These are phyloP conservation scores for Microdochium bolleyi DNA, from an alignment of 2,329 filamentous ascomycete species.

Conservation along the genomic window DNA sequence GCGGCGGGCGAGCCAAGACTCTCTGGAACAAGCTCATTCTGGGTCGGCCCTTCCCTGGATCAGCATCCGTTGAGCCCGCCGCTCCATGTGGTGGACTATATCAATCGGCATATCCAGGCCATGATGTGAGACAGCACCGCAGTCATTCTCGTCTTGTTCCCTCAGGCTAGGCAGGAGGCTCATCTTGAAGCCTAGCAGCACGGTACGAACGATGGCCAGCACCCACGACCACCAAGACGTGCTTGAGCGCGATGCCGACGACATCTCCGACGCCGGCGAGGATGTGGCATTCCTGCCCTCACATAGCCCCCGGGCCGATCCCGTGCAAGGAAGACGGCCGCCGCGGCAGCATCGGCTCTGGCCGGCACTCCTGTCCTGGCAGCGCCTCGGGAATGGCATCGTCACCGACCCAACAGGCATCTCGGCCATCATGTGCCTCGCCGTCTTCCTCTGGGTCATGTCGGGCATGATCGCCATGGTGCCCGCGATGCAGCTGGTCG, in stretches of 20 bases:
- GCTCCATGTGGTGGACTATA: not conserved
- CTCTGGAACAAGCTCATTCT: not conserved
- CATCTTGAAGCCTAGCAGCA: no score
- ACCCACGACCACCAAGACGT: not conserved
- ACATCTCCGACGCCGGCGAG: not conserved
- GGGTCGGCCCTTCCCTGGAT: not conserved
- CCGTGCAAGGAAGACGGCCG: not conserved
- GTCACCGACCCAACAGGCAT: not conserved
- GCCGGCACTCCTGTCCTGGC: not conserved
- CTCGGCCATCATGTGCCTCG: constrained; percentile 2
- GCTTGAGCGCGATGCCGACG: not conserved
- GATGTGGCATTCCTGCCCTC: not conserved
- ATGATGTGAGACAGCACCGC: no score
- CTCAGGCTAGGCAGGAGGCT: no score
- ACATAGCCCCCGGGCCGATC: not conserved
- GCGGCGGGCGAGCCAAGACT: not conserved
- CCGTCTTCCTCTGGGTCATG: constrained; percentile 4
- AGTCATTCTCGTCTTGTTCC: no score
- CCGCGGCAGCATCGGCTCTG: no score
- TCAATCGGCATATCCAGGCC: not conserved
- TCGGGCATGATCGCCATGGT: constrained; percentile 3
- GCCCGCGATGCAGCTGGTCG: constrained; percentile 3
- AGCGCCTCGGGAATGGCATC: not conserved
- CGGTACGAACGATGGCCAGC: not conserved
- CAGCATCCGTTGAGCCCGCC: not conserved